phyloP scores from a whole-genome alignment of 2,329 filamentous ascomycete species.

The Hypoxylon sp. region DNA sequence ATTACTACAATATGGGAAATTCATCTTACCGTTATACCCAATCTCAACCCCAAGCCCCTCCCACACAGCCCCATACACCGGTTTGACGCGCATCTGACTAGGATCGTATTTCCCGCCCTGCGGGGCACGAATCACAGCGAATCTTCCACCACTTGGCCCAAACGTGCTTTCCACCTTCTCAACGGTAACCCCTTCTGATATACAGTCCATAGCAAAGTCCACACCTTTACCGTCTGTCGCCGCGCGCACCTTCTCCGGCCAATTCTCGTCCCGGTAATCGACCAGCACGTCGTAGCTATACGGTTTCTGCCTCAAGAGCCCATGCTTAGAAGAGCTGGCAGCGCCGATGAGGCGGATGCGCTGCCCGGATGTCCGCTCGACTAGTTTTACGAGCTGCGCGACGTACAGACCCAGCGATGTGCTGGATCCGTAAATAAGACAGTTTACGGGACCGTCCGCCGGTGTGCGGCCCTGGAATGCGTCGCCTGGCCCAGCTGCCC shows the following conservation, averaged over 20 bases:
- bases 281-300: constrained; percentile 9
- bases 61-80: constrained; percentile 8
- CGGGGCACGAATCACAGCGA: constrained; percentile 5
- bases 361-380: background rate
- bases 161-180: constrained; percentile 11
- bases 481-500: background rate
- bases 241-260: constrained; percentile 1
- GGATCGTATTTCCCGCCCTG: constrained; percentile 4
- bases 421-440: constrained; percentile 23
- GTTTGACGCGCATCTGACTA: constrained; percentile 2
- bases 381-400: constrained; percentile 1
- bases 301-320: background rate
- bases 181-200: constrained; percentile 7
- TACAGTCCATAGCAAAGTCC: constrained; percentile 15
- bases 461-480: constrained; percentile 1
- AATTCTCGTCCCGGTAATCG: constrained; percentile 9
- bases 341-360: constrained; percentile 12
- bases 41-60: constrained; percentile 17
- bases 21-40: background rate
- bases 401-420: constrained; percentile 14
- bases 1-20: background rate
- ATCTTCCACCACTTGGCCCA: background rate
- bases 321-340: constrained; percentile 9
- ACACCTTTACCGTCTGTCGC: constrained; percentile 6
- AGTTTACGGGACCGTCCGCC: constrained; percentile 4